These are phyloP conservation scores for Bombardia bombarda DNA, from an alignment of 495 filamentous ascomycete species.

Conservation along the genomic window DNA sequence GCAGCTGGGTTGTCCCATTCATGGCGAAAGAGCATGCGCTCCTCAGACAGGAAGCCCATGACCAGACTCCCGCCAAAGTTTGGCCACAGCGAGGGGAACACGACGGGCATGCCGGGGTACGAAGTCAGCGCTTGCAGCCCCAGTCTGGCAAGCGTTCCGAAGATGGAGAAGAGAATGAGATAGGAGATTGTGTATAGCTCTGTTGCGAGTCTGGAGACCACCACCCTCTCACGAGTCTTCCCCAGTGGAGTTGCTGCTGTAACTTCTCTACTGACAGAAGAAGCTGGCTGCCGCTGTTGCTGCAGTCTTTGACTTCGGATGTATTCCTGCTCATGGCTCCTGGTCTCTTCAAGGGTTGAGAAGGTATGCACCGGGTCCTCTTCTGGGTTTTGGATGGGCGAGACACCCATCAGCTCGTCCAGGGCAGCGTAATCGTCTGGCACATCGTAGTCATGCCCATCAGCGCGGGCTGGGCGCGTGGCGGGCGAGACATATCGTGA, in stretches of 20 bases:
- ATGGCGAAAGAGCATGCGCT: constrained; percentile 64
- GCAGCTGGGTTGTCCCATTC: constrained; percentile 45
- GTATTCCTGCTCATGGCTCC: constrained; percentile 18
- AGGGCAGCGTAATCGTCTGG: constrained; percentile 42
- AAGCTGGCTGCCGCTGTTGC: neutral
- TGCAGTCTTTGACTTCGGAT: constrained; percentile 5
- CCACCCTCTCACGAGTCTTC: constrained; percentile 1
- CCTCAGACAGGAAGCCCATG: constrained; percentile 82
- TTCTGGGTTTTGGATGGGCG: constrained; percentile 38
- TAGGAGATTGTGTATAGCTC: constrained; percentile 72
- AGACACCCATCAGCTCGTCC: constrained; percentile 35
- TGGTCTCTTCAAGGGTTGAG: constrained; percentile 19
- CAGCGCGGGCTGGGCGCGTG: neutral
- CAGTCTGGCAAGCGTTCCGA: constrained; percentile 79
- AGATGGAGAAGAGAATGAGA: constrained; percentile 77
- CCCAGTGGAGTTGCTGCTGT: neutral
- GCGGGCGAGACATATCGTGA: neutral
- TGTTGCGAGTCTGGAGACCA: constrained; percentile 51
- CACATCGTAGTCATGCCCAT: constrained; percentile 28
- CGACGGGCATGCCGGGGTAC: constrained; percentile 70
- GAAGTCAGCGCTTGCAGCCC: constrained; percentile 74
- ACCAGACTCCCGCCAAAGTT: constrained; percentile 79
- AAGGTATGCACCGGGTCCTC: constrained; percentile 24
- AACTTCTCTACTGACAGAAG: too few species aligned
- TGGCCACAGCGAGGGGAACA: constrained; percentile 76